A percentile compares a stretch with the other conserved stretches of the same genome.
phyloP scores from a whole-genome alignment of 495 filamentous ascomycete genomes.

The Penicillium ochrochloron region DNA sequence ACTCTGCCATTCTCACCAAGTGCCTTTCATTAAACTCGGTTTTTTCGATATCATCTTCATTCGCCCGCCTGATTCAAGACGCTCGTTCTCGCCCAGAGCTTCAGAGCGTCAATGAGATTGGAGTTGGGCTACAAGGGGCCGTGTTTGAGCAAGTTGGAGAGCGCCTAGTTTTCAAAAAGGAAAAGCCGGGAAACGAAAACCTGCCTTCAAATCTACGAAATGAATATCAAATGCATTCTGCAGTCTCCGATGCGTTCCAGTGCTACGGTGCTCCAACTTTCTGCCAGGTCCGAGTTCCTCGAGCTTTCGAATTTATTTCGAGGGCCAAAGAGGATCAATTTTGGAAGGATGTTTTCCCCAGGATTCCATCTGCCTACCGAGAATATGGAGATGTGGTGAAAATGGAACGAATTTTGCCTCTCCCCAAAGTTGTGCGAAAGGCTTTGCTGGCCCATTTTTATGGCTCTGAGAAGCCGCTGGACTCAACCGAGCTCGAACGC shows the following conservation, averaged over 20 bases:
- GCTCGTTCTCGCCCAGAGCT: not conserved
- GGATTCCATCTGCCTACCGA: not conserved
- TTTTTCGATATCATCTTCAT: not conserved
- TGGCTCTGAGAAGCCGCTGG: not conserved
- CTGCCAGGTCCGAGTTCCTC: not conserved
- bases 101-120: not conserved
- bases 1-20: not conserved
- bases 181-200: not conserved
- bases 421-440: not conserved
- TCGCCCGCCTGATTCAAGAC: not conserved
- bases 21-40: not conserved
- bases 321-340: not conserved
- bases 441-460: not conserved
- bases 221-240: not conserved
- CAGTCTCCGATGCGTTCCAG: not conserved
- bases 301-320: not conserved
- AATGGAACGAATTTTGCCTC: not conserved
- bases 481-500: not conserved
- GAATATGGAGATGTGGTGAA: not conserved
- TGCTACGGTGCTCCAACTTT: not conserved
- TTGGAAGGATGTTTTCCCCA: not conserved
- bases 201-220: not conserved
- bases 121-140: not conserved
- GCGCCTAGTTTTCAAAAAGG: not conserved
- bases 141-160: not conserved